Evolutionary conservation across 768 basidiomycete genomes (phyloP).

Genomic region (Crepidotus variabilis): DNA sequence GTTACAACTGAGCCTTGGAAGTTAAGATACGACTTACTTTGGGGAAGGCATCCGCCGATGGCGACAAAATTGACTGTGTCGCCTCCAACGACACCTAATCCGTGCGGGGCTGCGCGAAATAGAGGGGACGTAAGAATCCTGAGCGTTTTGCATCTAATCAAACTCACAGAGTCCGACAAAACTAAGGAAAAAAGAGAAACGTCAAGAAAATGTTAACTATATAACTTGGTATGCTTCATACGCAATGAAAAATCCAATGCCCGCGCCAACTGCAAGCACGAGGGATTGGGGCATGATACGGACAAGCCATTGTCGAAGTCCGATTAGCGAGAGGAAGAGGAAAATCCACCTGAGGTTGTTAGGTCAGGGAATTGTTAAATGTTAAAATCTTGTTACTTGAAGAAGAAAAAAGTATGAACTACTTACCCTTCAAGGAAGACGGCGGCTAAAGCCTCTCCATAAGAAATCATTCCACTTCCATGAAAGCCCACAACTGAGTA

Average conservation of each 20-base stretch:
- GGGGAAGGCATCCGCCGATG: slow-evolving; percentile 67
- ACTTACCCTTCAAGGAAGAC: slow-evolving; percentile 84
- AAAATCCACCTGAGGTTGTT: slow-evolving; percentile 91
- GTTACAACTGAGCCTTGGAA: background rate
- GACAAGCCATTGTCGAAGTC: slow-evolving; percentile 86
- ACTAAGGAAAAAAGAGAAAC: too few relatives aligned
- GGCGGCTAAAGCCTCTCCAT: slow-evolving; percentile 79
- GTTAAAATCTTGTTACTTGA: too few relatives aligned
- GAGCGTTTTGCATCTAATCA: slow-evolving; percentile 49
- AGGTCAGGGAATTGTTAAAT: too few relatives aligned
- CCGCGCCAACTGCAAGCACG: slow-evolving; percentile 79
- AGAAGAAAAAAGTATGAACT: background rate
- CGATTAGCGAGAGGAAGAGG: slow-evolving; percentile 72
- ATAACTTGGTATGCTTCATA: too few relatives aligned
- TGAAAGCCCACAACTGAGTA: slow-evolving; percentile 88
- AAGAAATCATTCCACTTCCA: slow-evolving; percentile 68
- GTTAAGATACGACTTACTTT: slow-evolving; percentile 28
- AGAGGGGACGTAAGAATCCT: too few relatives aligned
- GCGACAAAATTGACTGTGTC: slow-evolving; percentile 66
- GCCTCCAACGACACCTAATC: slow-evolving; percentile 75
- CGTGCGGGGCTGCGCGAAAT: too few relatives aligned
- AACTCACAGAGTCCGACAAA: too few relatives aligned
- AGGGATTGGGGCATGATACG: slow-evolving; percentile 87
- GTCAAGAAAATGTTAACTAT: too few relatives aligned
- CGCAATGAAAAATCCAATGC: slow-evolving; percentile 87